A percentile compares a stretch with the other conserved stretches of the same genome.
Evolutionary conservation across 345 rosid genomes (phyloP).

Genomic region (Populus tremula): DNA sequence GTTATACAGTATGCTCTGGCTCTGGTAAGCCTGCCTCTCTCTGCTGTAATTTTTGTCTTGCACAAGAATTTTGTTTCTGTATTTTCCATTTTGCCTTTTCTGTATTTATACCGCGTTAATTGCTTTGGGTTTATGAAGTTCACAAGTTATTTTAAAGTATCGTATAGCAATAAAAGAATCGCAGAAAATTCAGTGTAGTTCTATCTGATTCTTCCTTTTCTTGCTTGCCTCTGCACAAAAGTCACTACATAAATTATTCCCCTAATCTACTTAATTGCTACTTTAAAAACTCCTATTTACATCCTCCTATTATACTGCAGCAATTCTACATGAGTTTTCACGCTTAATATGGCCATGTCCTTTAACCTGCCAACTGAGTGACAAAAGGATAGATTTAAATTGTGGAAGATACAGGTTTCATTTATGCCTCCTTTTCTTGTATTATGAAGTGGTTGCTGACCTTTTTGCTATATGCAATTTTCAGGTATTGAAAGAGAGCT

Average conservation of each 20-base stretch:
- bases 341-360: neutral
- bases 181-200: neutral
- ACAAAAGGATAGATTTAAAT: neutral
- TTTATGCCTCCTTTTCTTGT: neutral
- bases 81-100: neutral
- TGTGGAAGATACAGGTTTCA: neutral
- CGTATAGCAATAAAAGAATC: neutral
- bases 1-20: constrained; percentile 96
- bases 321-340: neutral
- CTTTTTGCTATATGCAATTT: constrained; percentile 20
- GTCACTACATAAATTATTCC: neutral
- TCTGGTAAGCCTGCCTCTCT: constrained; percentile 46
- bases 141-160: neutral
- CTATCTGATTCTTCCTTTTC: neutral
- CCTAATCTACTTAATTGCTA: neutral
- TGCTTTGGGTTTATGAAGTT: neutral
- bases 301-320: neutral
- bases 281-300: neutral
- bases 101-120: neutral
- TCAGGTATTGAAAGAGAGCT: constrained; percentile 98
- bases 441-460: constrained; percentile 5
- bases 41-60: constrained; percentile 1
- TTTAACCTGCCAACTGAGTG: neutral
- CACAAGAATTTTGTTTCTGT: neutral
- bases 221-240: neutral